Conservation (phyloP, 75 land plant genomes). For the Ceratopteris richardii region DNA sequence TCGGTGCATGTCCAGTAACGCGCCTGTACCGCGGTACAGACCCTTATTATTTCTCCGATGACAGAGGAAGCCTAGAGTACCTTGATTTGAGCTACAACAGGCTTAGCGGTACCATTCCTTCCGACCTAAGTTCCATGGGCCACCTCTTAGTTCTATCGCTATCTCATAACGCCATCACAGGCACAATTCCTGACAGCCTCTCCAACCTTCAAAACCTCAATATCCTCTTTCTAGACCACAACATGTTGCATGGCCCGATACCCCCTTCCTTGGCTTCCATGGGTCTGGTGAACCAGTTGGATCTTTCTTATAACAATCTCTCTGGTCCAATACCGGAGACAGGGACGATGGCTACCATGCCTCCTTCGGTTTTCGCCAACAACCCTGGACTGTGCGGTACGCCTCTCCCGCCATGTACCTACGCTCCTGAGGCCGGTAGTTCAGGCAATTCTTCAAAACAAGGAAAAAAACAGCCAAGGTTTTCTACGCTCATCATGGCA, state of each 20-base stretch:
- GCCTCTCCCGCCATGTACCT: conserved; percentile 49
- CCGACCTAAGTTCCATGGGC: conserved; percentile 48
- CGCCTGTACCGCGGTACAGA: conserved; percentile 50
- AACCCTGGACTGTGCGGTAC: conserved; percentile 74
- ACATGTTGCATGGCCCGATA: conserved; percentile 53
- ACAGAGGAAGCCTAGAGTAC: conserved; percentile 57
- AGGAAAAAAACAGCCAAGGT: no score
- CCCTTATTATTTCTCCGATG: conserved; percentile 33
- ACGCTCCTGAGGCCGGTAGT: not conserved
- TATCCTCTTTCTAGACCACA: conserved; percentile 60
- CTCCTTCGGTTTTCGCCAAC: conserved; percentile 33
- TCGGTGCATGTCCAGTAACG: conserved; percentile 55
- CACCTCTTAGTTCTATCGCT: conserved; percentile 51
- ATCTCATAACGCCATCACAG: conserved; percentile 61
- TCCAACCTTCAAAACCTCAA: conserved; percentile 32
- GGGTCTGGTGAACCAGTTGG: conserved; percentile 37
- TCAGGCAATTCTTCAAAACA: no score
- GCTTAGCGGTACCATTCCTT: conserved; percentile 58
- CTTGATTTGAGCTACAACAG: conserved; percentile 62
- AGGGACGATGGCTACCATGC: conserved; percentile 39
- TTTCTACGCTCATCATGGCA: no score
- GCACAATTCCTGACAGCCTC: conserved; percentile 50
- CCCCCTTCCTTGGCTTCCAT: conserved; percentile 44
- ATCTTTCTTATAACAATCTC: conserved; percentile 77
- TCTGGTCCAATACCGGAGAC: conserved; percentile 54